Evolutionary conservation across 495 filamentous ascomycete species (phyloP), one percentile per base, ranked within the genome.

Genomic region (Ramalina peruviana): DNA sequence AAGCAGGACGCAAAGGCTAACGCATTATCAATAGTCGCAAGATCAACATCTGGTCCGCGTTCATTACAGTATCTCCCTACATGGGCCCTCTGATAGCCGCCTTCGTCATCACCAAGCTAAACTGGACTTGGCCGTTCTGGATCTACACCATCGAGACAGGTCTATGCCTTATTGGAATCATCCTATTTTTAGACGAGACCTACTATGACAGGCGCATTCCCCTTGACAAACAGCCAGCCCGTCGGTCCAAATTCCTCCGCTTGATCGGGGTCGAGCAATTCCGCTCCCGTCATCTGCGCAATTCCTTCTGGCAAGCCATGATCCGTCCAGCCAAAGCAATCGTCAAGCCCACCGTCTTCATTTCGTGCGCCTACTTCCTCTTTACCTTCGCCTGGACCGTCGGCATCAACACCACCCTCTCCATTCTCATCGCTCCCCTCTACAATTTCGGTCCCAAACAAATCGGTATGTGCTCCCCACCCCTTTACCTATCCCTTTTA

Each of bases 331-430:
- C 48, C 15, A 27, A 51, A 38, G 52, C 60, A 6, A 55, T 67
- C 47, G 21, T 57, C 36, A 67, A 65, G 51, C 62, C 59, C 1
- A 58, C 61, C 13, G 62, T 70, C 21, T 58, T 69, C 36, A 50
- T 67, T 0, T 52, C 55, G 1, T 55, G 53, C 33, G n/a, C 63
- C 30, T 70, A 69, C 53, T 69, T 67, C 51, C 51, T 63, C 30
- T 54, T 59, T 30, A 63, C 53, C 30, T 67, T 67, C 52, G 64
- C 65, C 17, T 67, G 67, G 66, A 64, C 62, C 12, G 59, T 67
- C n/a, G 64, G 66, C 6, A 65, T 70, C 55, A 70, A 70, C 50
- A 65, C 65, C n/a, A 67, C 66, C 16, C 54, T 61, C 3, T 55
- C 59, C 41, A 63, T 70, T 38, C 65, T 66, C 38, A 43, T 70